phyloP scores from a whole-genome alignment of 192 early-diverging fungal genomes.

The Podila minutissima region DNA sequence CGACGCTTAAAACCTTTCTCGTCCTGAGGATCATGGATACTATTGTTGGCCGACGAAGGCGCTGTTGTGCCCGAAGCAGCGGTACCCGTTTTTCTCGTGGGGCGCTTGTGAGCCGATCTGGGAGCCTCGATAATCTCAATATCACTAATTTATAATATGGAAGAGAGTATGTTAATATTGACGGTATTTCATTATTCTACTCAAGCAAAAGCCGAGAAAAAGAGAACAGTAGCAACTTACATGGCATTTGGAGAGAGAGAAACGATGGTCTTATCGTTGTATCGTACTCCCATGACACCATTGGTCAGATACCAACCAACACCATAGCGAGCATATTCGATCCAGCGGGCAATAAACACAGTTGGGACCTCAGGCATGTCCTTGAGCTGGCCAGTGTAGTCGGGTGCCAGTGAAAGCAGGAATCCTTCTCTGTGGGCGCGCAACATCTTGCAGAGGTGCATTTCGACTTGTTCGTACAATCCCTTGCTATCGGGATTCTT shows the following conservation, averaged over 20 bases:
- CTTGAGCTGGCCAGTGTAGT: not conserved
- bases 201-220: not conserved
- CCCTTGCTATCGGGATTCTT: constrained; percentile 3
- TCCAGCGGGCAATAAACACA: constrained; percentile 90
- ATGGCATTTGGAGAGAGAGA: constrained; percentile 64
- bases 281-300: constrained; percentile 84
- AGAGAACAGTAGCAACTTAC: constrained; percentile 41
- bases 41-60: not conserved
- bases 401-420: not conserved
- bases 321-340: constrained; percentile 90
- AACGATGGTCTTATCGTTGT: constrained; percentile 89
- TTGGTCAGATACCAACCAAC: constrained; percentile 90
- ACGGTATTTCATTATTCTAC: not conserved
- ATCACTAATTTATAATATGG: constrained; percentile 14
- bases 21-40: not conserved
- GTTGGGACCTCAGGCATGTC: constrained; percentile 17
- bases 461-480: constrained; percentile 1
- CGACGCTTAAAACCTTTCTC: not conserved
- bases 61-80: not conserved
- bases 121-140: constrained; percentile 26
- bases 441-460: not conserved
- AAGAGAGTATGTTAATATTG: not conserved
- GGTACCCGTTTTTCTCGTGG: not conserved
- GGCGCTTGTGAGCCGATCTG: not conserved
- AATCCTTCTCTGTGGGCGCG: not conserved